Evolutionary conservation across 768 basidiomycete species (phyloP).

Genomic region (Tephrocybe rancida): DNA sequence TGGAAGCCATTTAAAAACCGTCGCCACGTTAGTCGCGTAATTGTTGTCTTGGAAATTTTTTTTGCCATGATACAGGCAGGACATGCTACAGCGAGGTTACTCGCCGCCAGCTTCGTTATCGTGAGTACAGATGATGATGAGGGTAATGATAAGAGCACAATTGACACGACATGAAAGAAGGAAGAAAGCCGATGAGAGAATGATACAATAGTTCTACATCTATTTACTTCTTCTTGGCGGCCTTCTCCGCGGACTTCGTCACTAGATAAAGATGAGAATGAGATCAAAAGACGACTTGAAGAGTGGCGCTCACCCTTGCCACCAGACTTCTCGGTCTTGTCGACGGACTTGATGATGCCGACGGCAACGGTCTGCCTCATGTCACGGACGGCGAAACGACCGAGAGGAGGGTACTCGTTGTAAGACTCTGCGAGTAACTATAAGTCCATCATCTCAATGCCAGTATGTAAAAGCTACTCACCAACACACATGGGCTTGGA

Average conservation of each 20-base stretch:
- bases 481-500: slow-evolving; percentile 83
- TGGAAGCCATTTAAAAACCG: no score
- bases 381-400: slow-evolving; percentile 99
- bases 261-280: slow-evolving; percentile 40
- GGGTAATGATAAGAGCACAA: slow-evolving; percentile 35
- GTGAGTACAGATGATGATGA: slow-evolving; percentile 47
- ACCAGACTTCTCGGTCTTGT: slow-evolving; percentile 87
- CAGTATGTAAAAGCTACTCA: slow-evolving; percentile 22
- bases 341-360: slow-evolving; percentile 97
- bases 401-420: slow-evolving; percentile 98
- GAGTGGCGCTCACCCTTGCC: slow-evolving; percentile 73
- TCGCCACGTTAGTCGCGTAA: no score
- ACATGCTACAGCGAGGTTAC: slow-evolving; percentile 11
- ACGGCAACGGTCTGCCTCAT: slow-evolving; percentile 99
- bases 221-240: slow-evolving; percentile 93
- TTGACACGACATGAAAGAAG: slow-evolving; percentile 41
- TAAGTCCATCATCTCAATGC: not conserved
- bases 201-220: slow-evolving; percentile 73
- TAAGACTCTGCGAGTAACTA: slow-evolving; percentile 63
- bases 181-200: slow-evolving; percentile 54
- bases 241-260: slow-evolving; percentile 96
- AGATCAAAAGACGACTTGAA: not conserved
- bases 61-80: slow-evolving; percentile 11
- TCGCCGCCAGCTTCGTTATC: slow-evolving; percentile 34
- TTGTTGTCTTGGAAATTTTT: not conserved